These are phyloP conservation scores for Dalechampia spathulata DNA, from an alignment of 441 rosid genomes.

Conservation along the genomic window DNA sequence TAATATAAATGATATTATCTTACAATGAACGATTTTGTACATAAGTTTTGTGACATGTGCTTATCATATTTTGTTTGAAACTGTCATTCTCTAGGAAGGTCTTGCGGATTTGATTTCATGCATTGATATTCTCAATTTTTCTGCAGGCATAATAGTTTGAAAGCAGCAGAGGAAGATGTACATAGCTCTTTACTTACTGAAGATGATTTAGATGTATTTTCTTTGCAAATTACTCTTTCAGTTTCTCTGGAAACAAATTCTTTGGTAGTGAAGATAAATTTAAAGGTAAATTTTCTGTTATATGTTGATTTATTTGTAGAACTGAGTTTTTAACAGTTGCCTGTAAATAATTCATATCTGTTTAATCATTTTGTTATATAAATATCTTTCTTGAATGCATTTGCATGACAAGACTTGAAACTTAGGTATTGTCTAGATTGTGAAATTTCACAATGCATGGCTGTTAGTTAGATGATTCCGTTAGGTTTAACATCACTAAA, in stretches of 20 bases:
- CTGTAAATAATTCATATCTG: too few relatives aligned
- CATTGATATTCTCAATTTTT: conserved; percentile 16
- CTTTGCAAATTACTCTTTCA: conserved; percentile 75
- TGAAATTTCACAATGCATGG: too few relatives aligned
- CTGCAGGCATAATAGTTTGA: conserved; percentile 63
- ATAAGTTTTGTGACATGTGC: too few relatives aligned
- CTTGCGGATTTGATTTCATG: neutral
- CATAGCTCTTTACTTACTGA: conserved; percentile 49
- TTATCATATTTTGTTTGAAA: neutral
- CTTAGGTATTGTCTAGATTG: neutral
- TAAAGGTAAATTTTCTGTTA: conserved; percentile 41
- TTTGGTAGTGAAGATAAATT: conserved; percentile 68
- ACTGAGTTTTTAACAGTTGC: neutral
- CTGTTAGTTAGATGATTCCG: too few relatives aligned
- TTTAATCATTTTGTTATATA: too few relatives aligned
- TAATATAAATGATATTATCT: too few relatives aligned
- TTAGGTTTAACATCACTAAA: too few relatives aligned
- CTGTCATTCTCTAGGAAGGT: neutral
- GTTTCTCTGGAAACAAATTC: conserved; percentile 52
- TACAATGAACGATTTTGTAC: too few relatives aligned
- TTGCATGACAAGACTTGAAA: neutral
- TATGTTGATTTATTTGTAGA: neutral
- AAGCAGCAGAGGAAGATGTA: conserved; percentile 38
- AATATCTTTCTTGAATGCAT: conserved; percentile 1
- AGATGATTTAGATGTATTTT: conserved; percentile 74